Conservation (phyloP, 257 asterid genomes). For the Przewalskia tangutica region DNA sequence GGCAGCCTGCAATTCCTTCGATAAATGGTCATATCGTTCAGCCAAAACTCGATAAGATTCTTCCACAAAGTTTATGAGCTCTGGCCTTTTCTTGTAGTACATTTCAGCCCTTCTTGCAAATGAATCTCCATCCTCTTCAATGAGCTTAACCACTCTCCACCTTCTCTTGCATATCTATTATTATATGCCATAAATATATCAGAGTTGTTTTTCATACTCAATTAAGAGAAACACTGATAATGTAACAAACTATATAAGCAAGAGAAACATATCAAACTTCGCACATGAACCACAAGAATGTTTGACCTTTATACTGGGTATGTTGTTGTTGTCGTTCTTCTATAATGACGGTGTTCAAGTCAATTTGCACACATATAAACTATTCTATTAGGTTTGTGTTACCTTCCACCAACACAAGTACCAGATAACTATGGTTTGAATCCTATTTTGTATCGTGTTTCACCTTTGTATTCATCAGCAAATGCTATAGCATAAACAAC, state of each 20-base stretch:
- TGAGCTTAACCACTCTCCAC: conserved; percentile 55
- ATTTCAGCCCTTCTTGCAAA: conserved; percentile 89
- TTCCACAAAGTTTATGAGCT: conserved; percentile 59
- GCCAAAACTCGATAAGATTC: conserved; percentile 71
- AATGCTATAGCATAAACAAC: neutral
- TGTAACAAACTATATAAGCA: neutral
- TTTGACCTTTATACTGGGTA: neutral
- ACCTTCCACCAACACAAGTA: neutral
- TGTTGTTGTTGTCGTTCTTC: neutral
- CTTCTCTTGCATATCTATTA: conserved; percentile 77
- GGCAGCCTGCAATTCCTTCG: conserved; percentile 77
- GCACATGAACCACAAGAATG: neutral
- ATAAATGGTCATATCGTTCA: conserved; percentile 75
- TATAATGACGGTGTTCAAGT: neutral
- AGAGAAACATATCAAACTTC: neutral
- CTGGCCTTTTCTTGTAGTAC: conserved; percentile 88
- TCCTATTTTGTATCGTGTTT: neutral
- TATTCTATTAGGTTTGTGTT: neutral
- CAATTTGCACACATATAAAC: neutral
- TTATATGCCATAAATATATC: neutral
- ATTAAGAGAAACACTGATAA: neutral
- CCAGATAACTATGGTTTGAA: neutral
- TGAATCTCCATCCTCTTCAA: conserved; percentile 85
- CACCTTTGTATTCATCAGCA: neutral
- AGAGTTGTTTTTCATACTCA: neutral